phyloP scores from a whole-genome alignment of 208 protist genomes.

The Trypanosoma scelopori region DNA sequence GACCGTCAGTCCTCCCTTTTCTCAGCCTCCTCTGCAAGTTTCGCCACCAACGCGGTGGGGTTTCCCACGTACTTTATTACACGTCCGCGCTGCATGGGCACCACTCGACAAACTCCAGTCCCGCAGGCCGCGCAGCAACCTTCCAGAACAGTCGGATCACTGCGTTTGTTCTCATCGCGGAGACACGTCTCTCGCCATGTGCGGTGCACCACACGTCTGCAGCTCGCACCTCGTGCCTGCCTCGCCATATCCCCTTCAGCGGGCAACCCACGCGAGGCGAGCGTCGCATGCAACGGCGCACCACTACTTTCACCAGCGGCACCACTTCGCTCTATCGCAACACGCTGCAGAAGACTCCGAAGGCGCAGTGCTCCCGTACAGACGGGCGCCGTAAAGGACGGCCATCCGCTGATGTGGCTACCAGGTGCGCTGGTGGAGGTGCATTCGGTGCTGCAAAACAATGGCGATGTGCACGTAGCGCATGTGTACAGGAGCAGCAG shows the following conservation, averaged over 20 bases:
- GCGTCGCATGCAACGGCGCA: slow-evolving; percentile 7
- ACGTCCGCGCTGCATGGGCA: slow-evolving; percentile 16
- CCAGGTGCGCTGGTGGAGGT: slow-evolving; percentile 9
- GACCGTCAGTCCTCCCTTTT: background rate
- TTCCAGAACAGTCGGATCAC: slow-evolving; percentile 40
- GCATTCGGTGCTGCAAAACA: slow-evolving; percentile 34
- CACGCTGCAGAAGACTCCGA: slow-evolving; percentile 31
- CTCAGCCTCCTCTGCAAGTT: background rate
- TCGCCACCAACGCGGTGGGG: slow-evolving; percentile 24
- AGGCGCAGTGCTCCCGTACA: slow-evolving; percentile 18
- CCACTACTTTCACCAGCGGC: no score
- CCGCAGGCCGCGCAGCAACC: slow-evolving; percentile 51
- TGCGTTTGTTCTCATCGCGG: slow-evolving; percentile 63
- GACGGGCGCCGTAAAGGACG: slow-evolving; percentile 36
- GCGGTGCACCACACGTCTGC: background rate
- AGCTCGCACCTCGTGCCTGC: slow-evolving; percentile 14
- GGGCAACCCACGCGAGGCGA: slow-evolving; percentile 40
- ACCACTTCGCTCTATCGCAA: slow-evolving; percentile 10
- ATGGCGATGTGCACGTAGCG: slow-evolving; percentile 25
- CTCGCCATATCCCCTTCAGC: slow-evolving; percentile 61
- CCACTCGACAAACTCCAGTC: slow-evolving; percentile 52
- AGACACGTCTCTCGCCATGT: slow-evolving; percentile 67
- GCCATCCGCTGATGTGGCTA: slow-evolving; percentile 47
- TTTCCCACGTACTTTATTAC: slow-evolving; percentile 35
- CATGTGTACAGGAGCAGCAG: slow-evolving; percentile 32